Evolutionary conservation across 2,329 filamentous ascomycete species (phyloP), one percentile per base, ranked within the genome.

Genomic region (Eutypella sp.): DNA sequence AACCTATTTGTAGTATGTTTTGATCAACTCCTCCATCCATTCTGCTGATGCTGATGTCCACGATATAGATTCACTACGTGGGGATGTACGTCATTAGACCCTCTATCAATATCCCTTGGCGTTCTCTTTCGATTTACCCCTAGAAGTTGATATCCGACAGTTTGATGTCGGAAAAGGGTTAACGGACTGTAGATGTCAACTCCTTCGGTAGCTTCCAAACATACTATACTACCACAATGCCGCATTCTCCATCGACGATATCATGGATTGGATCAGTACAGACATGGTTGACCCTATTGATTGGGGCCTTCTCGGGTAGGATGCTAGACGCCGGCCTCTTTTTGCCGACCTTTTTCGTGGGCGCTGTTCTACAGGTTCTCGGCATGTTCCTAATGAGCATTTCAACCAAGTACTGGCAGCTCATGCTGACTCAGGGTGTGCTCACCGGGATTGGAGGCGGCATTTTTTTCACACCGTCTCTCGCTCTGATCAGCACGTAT

Each of bases 401-500:
- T 20, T 64, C 59, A 18, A 68, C 58, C 1, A 52, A 57, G 5
- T 79, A 76, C 59, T 77, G 68, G 67, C 74, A 77, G 36, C 57
- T 76, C 4, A 62, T 78, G 38, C 60, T 78, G 1, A 65, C 72
- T 0, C 75, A 78, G 50, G 74, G 75, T 4, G 55, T 76, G 2
- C 70, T 74, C 37, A 56, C 71, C 5, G 75, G 75, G 0, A 44
- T 76, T 1, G 79, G 78, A 0, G 72, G 74, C 18, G 81, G 79
- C 1, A 72, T 74, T 43, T 66, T 80, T 7, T 83, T 80, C 57
- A 71, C 78, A 10, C 75, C 81, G 0, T 72, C 75, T 3, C 67
- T 84, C 19, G 77, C 81, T 9, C 69, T 85, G 8, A 62, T 85
- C 11, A 75, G 81, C 0, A 76, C 79, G n/a, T 84, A 84, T 50